Evolutionary conservation across 2,329 filamentous ascomycete genomes (phyloP).

Genomic region (Alternaria conjuncta): DNA sequence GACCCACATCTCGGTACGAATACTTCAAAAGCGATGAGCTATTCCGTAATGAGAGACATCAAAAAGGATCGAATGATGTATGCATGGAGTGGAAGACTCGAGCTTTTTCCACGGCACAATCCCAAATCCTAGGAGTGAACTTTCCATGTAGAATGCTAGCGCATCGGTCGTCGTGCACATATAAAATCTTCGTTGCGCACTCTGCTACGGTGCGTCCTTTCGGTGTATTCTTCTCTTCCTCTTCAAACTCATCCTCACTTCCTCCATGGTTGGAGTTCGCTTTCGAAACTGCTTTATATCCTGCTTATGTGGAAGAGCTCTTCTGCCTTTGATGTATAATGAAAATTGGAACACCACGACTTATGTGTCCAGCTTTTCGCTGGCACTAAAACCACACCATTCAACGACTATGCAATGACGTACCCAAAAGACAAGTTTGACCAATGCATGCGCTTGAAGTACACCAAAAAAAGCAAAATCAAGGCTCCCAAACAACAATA

Average conservation of each 20-base stretch:
- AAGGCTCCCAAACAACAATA: not conserved
- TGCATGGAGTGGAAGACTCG: not conserved
- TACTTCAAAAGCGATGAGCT: not conserved
- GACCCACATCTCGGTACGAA: not conserved
- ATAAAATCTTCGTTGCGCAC: not conserved
- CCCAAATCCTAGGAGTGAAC: not conserved
- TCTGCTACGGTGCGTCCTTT: accelerated
- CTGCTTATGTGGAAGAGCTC: too few relatives aligned
- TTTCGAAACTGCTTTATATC: too few relatives aligned
- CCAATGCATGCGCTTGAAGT: not conserved
- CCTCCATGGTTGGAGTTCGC: too few relatives aligned
- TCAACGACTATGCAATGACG: not conserved
- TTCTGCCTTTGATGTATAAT: not conserved
- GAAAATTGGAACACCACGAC: not conserved
- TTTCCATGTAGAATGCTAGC: not conserved
- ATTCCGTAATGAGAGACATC: not conserved
- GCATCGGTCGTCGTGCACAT: not conserved
- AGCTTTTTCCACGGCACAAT: not conserved
- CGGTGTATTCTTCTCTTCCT: too few relatives aligned
- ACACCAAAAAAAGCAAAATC: not conserved
- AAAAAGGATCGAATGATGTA: not conserved
- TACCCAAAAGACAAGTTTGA: not conserved
- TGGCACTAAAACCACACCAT: not conserved
- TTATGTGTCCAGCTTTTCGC: not conserved
- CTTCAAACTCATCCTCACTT: too few relatives aligned